Percentiles rank a stretch among this genome's conserved stretches.
These are phyloP conservation scores for Daedalea quercina DNA, from an alignment of 768 basidiomycete genomes.

Conservation along the genomic window DNA sequence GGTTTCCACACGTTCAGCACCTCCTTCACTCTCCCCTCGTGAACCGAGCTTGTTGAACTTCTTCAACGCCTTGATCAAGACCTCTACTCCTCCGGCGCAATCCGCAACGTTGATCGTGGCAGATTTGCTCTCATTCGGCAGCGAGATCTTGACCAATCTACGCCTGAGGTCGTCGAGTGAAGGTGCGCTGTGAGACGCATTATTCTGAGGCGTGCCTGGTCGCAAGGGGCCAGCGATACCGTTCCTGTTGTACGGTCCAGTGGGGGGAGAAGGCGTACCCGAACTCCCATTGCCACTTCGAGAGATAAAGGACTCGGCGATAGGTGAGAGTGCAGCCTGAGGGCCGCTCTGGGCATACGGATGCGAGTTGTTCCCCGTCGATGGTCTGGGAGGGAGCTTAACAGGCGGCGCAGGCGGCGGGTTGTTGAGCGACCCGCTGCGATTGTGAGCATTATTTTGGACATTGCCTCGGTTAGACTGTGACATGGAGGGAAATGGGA, in stretches of 20 bases:
- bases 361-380: conserved; percentile 39
- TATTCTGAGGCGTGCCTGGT: conserved; percentile 30
- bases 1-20: conserved; percentile 52
- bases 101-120: conserved; percentile 71
- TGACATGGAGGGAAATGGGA: conserved; percentile 29
- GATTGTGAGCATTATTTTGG: conserved; percentile 33
- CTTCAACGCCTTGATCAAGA: conserved; percentile 82
- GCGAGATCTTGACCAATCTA: conserved; percentile 82
- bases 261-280: conserved; percentile 43
- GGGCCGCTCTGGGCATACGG: conserved; percentile 54
- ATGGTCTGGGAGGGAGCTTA: conserved; percentile 40
- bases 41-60: conserved; percentile 74
- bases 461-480: conserved; percentile 9
- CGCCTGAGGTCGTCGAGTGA: conserved; percentile 75
- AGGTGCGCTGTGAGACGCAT: conserved; percentile 26
- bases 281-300: conserved; percentile 21
- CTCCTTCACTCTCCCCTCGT: conserved; percentile 28
- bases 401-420: conserved; percentile 31
- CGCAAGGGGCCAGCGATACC: conserved; percentile 55
- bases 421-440: conserved; percentile 45
- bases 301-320: conserved; percentile 54
- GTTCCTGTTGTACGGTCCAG: conserved; percentile 25
- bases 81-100: conserved; percentile 76
- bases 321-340: conserved; percentile 53
- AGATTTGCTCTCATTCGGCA: conserved; percentile 72